Conservation (phyloP, 768 basidiomycete genomes). For the Leccinum olivaceopallidum region DNA sequence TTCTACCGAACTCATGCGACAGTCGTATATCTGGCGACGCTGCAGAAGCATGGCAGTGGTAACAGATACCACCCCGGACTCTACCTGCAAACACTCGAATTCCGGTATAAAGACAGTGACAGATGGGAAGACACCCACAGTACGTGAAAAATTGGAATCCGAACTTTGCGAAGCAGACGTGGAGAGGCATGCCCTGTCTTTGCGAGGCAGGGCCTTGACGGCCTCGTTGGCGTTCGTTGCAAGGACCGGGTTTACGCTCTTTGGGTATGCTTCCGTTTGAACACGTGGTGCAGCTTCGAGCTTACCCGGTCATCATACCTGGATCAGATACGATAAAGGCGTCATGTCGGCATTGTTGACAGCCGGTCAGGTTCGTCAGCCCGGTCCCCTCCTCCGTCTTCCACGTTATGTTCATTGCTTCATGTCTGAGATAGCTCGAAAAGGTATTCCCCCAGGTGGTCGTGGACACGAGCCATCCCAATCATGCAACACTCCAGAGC, state of each 20-base stretch:
- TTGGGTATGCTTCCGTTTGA: conserved; percentile 43
- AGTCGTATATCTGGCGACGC: conserved; percentile 7
- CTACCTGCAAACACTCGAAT: conserved; percentile 1
- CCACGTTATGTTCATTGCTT: background rate
- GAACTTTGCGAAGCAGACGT: conserved; percentile 14
- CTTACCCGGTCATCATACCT: background rate
- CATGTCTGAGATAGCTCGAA: conserved; percentile 41
- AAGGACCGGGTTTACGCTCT: conserved; percentile 61
- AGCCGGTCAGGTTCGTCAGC: conserved; percentile 44
- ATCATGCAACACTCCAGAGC: conserved; percentile 59
- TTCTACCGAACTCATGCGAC: conserved; percentile 9
- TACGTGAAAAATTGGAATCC: background rate
- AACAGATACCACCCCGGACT: background rate
- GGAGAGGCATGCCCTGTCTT: conserved; percentile 12
- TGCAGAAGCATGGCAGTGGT: background rate
- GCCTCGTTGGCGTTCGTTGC: conserved; percentile 55
- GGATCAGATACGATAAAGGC: conserved; percentile 61
- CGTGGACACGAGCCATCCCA: conserved; percentile 37
- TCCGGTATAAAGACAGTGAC: background rate
- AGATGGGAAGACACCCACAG: conserved; percentile 13
- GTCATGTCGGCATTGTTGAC: conserved; percentile 69
- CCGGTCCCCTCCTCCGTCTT: background rate
- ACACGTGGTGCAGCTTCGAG: background rate
- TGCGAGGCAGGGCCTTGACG: conserved; percentile 43
- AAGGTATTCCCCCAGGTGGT: conserved; percentile 55